phyloP scores from a whole-genome alignment of 768 basidiomycete genomes.

The Hygrophorus pudorinus region DNA sequence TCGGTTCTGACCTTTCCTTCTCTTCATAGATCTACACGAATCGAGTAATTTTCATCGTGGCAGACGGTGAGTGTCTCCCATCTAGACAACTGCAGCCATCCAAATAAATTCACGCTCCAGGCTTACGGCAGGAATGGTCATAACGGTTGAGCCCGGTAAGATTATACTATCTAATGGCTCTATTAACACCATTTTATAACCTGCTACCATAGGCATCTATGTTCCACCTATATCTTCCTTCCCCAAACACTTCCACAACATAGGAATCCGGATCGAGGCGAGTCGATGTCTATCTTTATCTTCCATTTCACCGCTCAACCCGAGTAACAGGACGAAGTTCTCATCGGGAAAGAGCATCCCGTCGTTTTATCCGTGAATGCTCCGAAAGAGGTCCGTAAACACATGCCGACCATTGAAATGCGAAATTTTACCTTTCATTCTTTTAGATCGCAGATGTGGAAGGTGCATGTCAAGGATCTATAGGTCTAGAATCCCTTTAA shows the following conservation, averaged over 20 bases:
- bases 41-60: constrained; percentile 51
- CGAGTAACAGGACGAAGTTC: constrained; percentile 52
- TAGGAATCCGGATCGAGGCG: constrained; percentile 89
- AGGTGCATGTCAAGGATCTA: constrained; percentile 49
- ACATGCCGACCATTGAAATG: neutral
- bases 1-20: no score
- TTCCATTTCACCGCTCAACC: neutral
- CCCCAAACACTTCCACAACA: constrained; percentile 82
- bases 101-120: constrained; percentile 27
- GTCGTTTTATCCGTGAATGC: constrained; percentile 59
- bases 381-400: constrained; percentile 63
- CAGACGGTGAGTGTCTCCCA: constrained; percentile 32
- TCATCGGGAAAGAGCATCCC: constrained; percentile 53
- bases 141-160: constrained; percentile 83
- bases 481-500: constrained; percentile 36
- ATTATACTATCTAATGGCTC: constrained; percentile 1
- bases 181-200: constrained; percentile 6
- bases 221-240: constrained; percentile 74
- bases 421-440: neutral
- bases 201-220: constrained; percentile 53
- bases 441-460: constrained; percentile 54
- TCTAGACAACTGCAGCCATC: neutral
- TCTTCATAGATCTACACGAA: constrained; percentile 74
- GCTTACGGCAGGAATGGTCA: constrained; percentile 76
- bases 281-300: neutral